Evolutionary conservation across 768 basidiomycete species (phyloP).

Genomic region (Phylloporus arenicola): DNA sequence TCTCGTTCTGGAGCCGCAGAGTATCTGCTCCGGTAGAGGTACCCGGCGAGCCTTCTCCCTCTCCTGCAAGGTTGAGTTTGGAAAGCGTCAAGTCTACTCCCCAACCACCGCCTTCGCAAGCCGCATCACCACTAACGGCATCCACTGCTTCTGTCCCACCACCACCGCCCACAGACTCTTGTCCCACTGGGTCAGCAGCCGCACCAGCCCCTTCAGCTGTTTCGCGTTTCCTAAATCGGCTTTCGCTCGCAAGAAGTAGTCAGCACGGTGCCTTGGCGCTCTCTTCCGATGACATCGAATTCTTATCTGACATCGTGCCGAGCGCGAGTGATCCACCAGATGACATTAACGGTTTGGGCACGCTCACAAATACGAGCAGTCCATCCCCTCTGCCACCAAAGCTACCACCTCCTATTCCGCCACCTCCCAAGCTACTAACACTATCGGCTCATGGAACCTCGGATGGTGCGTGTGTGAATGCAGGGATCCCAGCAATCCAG

Average conservation of each 20-base stretch:
- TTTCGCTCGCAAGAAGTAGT: conserved; percentile 47
- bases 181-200: neutral
- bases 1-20: conserved; percentile 67
- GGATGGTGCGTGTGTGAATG: neutral
- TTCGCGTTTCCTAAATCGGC: conserved; percentile 76
- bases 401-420: conserved; percentile 45
- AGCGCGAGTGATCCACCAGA: conserved; percentile 41
- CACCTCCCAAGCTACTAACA: conserved; percentile 27
- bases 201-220: conserved; percentile 57
- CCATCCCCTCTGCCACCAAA: conserved; percentile 38
- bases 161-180: conserved; percentile 5
- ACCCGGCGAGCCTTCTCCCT: conserved; percentile 15
- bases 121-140: conserved; percentile 15
- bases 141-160: conserved; percentile 10
- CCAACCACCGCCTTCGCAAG: conserved; percentile 8
- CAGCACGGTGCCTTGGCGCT: conserved; percentile 58
- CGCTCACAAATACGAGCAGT: conserved; percentile 38
- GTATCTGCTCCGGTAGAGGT: conserved; percentile 22
- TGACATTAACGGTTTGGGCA: conserved; percentile 32
- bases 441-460: conserved; percentile 8
- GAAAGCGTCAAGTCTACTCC: conserved; percentile 20
- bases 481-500: neutral
- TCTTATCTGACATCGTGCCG: conserved; percentile 64
- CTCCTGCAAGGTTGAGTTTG: conserved; percentile 28
- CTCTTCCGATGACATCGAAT: conserved; percentile 77